phyloP scores from a whole-genome alignment of 2,329 filamentous ascomycete species.

The Trichoderma arundinaceum region DNA sequence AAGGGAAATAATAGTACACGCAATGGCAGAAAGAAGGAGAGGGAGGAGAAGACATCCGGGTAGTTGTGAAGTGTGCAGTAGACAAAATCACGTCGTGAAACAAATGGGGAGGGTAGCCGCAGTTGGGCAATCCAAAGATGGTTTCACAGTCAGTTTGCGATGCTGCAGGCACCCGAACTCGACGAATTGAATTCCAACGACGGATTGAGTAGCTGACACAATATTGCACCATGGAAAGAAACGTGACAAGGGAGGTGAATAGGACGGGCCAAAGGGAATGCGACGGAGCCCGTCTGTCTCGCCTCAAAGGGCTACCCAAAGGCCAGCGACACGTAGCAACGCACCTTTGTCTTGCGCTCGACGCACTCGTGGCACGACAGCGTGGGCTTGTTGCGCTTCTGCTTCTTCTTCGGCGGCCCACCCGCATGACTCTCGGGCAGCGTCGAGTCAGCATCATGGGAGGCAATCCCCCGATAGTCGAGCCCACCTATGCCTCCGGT shows the following conservation, averaged over 20 bases:
- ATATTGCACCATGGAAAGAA: background rate
- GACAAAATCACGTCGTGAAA: background rate
- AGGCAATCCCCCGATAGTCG: slow-evolving; percentile 22
- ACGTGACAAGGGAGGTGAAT: background rate
- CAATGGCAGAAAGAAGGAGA: background rate
- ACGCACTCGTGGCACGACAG: slow-evolving; percentile 81
- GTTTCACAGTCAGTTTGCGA: background rate
- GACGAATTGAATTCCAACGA: background rate
- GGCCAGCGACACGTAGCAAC: background rate
- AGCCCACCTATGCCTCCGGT: slow-evolving; percentile 23
- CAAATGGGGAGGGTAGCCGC: background rate
- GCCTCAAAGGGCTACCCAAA: background rate
- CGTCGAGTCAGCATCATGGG: slow-evolving; percentile 35
- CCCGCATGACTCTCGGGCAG: slow-evolving; percentile 40
- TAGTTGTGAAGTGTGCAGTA: background rate
- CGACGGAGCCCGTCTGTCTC: background rate
- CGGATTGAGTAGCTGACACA: background rate
- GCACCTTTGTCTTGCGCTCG: slow-evolving; percentile 79
- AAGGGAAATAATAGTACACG: too few relatives aligned
- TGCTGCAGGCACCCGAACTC: background rate
- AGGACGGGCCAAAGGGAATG: too few relatives aligned
- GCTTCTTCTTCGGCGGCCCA: slow-evolving; percentile 67
- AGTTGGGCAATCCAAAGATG: background rate
- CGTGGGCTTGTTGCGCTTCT: slow-evolving; percentile 85
- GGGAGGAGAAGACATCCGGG: too few relatives aligned